phyloP scores from a whole-genome alignment of 140 eudicot genomes.

The Senecio squalidus region DNA sequence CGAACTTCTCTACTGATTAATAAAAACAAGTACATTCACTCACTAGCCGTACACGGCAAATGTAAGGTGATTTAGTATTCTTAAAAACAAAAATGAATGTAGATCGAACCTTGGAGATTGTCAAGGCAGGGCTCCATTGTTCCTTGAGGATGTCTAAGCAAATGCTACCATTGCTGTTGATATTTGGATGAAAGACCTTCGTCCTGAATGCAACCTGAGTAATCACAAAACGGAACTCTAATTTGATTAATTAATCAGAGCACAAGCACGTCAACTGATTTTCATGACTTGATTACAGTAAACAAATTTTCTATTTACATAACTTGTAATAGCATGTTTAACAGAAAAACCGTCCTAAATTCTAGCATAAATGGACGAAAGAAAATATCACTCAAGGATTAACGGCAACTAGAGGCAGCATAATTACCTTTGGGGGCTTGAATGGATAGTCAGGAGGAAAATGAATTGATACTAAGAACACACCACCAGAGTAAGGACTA shows the following conservation, averaged over 20 bases:
- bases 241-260: not conserved
- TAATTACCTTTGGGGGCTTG: slow-evolving; percentile 65
- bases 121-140: slow-evolving; percentile 83
- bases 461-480: slow-evolving; percentile 60
- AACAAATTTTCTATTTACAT: too few species aligned
- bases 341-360: too few species aligned
- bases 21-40: too few species aligned
- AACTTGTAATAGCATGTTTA: too few species aligned
- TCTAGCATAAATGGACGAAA: not conserved
- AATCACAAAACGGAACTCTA: not conserved
- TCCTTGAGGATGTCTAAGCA: slow-evolving; percentile 74
- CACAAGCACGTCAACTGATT: not conserved
- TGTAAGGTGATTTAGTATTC: not conserved
- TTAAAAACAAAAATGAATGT: not conserved
- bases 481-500: slow-evolving; percentile 81
- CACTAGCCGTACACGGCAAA: too few species aligned
- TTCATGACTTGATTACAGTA: not conserved
- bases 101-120: slow-evolving; percentile 55
- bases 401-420: not conserved
- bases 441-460: slow-evolving; percentile 72
- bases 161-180: slow-evolving; percentile 81
- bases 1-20: too few species aligned
- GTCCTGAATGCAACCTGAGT: slow-evolving; percentile 70
- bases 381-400: not conserved
- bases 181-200: slow-evolving; percentile 69